Evolutionary conservation across 495 filamentous ascomycete species (phyloP), one percentile per base, ranked within the genome.

Genomic region (Collariella sp.): DNA sequence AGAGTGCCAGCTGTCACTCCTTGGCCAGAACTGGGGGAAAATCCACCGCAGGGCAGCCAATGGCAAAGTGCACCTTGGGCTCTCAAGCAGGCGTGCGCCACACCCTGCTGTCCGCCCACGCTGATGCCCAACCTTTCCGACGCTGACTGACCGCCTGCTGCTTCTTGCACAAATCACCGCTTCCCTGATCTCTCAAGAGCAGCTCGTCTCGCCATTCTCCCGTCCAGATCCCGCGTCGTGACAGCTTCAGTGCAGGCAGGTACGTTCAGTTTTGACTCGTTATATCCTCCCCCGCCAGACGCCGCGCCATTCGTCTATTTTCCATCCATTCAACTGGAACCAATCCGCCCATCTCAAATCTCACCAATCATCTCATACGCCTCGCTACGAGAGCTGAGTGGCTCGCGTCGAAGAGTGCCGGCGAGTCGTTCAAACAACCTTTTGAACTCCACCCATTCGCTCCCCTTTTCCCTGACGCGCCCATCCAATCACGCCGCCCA

Each of bases 301-400:
- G 44, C 46, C 54, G 35, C 36, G 39, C 35, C 44, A 33, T 19
- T 42, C 22, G 26, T 18, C 41, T 39, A n/a, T 9, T 22, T 16
- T 35, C 11, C 35, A 50, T 23, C 46, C 23, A 40, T 48, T 34
- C 16, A 11, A 16, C 36, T 44, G 50, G 24, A 33, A 39, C 46
- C 54, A 56, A 56, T 56, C 54, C 63, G 47, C 61, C 59, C 56
- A 58, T 61, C 9, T 61, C 54, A 49, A 58, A 44, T 68, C 59
- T 66, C 66, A 62, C 65, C 67, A 67, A 68, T 70, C 65, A 69
- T 70, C 65, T 67, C 55, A 67, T 67, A 62, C 65, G 65, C 47
- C 61, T 61, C 52, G 54, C 35, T 56, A 58, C 62, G 56, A 50
- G 67, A 63, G 65, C 67, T 67, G 66, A 68, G 67, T 70, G 67